Base-by-base conservation (phyloP, 169 alveolate genomes). In the Plasmodium gonderi region DNA sequence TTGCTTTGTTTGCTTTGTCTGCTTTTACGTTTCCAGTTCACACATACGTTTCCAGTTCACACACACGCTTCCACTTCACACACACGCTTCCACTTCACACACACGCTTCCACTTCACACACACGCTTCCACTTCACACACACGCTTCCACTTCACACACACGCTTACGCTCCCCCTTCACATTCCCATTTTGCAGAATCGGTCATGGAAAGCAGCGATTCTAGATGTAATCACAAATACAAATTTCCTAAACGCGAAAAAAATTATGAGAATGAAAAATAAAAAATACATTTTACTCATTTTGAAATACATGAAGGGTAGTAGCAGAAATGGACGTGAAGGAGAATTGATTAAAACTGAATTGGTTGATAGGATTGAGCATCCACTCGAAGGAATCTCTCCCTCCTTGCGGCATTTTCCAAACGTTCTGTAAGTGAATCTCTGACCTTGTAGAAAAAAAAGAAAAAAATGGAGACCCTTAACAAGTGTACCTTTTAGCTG, bases 171-270 rank as follows among this genome's bases (percentile, higher is more conserved):
- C 45, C 20, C 8, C 26, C 33, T 9, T 36, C 51, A 0, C 14
- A 7, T 20, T n/a, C 64, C 47, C 40, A n/a, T 33, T 54, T 7
- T 42, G 29, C 29, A 80, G 91, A 80, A 65, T 12, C 44, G 44
- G 45, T 8, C 45, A 11, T 80, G 91, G 91, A 80, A 67, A 42
- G 14, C n/a, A 8, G 51, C 64, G 23, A 42, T 80, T 20, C 60
- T 80, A 9, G 91, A 80, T 44, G 91, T 64, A 12, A 44, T 80
- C 36, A 31, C 3, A 65, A 80, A 80, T 20, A 80, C 91, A 29
- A 67, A 80, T 36, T 67, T 80, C 47, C 47, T 80, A 14, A 65
- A 31, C 11, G 79, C 17, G 17, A 80, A 80, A 65, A 80, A 47
- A 36, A 64, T 65, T 0, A 65, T 80, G 79, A 3, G 91, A 7